Evolutionary conservation across 2,329 filamentous ascomycete species (phyloP).

Genomic region (Nothophaeocryptopus gaeumannii): DNA sequence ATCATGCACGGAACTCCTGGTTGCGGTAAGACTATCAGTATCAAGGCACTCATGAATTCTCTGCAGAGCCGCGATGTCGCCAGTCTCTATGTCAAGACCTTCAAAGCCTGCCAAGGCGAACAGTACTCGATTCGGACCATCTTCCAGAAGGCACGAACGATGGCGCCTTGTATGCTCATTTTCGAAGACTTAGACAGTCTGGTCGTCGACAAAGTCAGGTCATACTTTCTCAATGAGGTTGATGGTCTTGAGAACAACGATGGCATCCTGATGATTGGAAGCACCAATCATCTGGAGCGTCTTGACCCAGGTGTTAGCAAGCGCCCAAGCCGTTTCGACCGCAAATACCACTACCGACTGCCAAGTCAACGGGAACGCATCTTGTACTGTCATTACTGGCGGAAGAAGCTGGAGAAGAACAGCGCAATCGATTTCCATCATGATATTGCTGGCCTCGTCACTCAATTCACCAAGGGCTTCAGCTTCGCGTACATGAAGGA

Average conservation of each 20-base stretch:
- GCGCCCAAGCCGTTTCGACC: slow-evolving; percentile 63
- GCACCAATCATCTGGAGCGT: slow-evolving; percentile 53
- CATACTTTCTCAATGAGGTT: slow-evolving; percentile 69
- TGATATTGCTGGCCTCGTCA: slow-evolving; percentile 46
- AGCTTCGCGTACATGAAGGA: slow-evolving; percentile 69
- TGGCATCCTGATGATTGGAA: slow-evolving; percentile 61
- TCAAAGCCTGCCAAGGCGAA: slow-evolving; percentile 32
- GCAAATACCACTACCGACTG: slow-evolving; percentile 62
- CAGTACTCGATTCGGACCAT: slow-evolving; percentile 51
- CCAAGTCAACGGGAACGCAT: slow-evolving; percentile 50
- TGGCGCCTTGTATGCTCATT: slow-evolving; percentile 66
- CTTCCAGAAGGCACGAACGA: slow-evolving; percentile 58
- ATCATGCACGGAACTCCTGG: slow-evolving; percentile 39
- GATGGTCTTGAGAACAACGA: slow-evolving; percentile 68
- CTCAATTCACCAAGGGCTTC: slow-evolving; percentile 60
- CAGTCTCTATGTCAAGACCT: slow-evolving; percentile 44
- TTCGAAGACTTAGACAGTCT: slow-evolving; percentile 71
- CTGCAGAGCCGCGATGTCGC: slow-evolving; percentile 39
- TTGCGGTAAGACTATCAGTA: slow-evolving; percentile 48
- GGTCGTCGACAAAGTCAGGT: slow-evolving; percentile 57
- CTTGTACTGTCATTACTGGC: slow-evolving; percentile 63
- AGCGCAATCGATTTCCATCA: slow-evolving; percentile 49
- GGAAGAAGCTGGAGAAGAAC: slow-evolving; percentile 55
- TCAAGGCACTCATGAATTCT: slow-evolving; percentile 42
- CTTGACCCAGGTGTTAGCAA: slow-evolving; percentile 64